phyloP scores from a whole-genome alignment of 768 basidiomycete genomes.

The Cubamyces lactineus region DNA sequence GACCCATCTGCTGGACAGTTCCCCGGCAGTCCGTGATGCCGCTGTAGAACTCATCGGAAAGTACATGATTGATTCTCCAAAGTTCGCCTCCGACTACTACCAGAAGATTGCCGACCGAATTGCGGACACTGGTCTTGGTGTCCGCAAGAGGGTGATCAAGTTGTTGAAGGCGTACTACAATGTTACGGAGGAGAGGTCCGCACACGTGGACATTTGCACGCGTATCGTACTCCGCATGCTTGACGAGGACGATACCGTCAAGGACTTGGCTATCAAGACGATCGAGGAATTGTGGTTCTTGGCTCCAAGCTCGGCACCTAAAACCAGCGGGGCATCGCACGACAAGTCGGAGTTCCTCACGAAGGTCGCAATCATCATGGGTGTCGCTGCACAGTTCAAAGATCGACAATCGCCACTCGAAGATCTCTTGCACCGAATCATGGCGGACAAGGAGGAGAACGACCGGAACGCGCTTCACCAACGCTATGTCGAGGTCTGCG shows the following conservation, averaged over 20 bases:
- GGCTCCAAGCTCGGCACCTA: conserved; percentile 18
- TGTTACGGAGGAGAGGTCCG: conserved; percentile 58
- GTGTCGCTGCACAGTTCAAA: conserved; percentile 78
- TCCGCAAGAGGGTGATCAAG: conserved; percentile 96
- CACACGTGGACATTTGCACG: conserved; percentile 78
- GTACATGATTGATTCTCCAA: conserved; percentile 88
- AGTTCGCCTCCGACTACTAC: conserved; percentile 90
- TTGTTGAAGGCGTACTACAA: conserved; percentile 82
- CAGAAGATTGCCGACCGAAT: conserved; percentile 87
- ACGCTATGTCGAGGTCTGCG: conserved; percentile 82
- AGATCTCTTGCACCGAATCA: conserved; percentile 82
- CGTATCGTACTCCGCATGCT: conserved; percentile 81
- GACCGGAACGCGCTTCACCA: conserved; percentile 57
- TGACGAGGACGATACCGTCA: conserved; percentile 95
- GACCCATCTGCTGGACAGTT: conserved; percentile 86
- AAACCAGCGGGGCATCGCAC: conserved; percentile 31
- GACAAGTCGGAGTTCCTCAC: conserved; percentile 60
- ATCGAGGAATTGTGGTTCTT: conserved; percentile 93
- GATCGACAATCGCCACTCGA: conserved; percentile 86
- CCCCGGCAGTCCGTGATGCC: conserved; percentile 94
- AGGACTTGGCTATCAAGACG: conserved; percentile 88
- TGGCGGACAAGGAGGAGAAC: conserved; percentile 66
- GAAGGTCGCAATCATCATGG: conserved; percentile 85
- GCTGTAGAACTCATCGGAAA: conserved; percentile 98
- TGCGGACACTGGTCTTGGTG: conserved; percentile 90